Base-by-base conservation (phyloP, 805 yeast genomes). In the Kregervanrija pseudodelftensis region DNA sequence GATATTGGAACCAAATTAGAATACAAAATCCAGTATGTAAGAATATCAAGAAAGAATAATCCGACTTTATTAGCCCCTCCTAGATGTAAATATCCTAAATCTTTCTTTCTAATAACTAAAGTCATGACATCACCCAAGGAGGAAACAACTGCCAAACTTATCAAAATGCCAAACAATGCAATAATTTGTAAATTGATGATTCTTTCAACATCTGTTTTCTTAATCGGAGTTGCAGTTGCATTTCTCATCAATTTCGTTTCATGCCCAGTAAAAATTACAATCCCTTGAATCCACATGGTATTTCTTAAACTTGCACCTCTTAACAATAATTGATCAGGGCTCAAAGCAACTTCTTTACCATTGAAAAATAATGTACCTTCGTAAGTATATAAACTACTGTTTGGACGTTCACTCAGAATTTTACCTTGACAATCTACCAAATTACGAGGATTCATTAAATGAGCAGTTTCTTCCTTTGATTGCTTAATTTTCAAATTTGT, bases 1-100 rank as follows among this genome's bases (percentile, higher is more conserved):
- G 96, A 88, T 58, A 93, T 93, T 3, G 99, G 99, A n/a, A 93
- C 99, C 67, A 93, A 72, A 60, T 93, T 93, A 1, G 99, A 93
- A 57, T 85, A 95, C 44, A 93, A 67, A 67, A 93, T 90, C 99
- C 99, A 93, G 59, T 82, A 93, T 0, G 99, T 95, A 49, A 93
- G 72, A 33, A 93, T 62, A 63, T 91, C 96, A 51, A 79, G 78
- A 67, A 95, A 93, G 57, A 93, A 93, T 33, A 85, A 67, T 8
- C 76, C 77, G 2, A 72, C 82, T 52, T 75, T 79, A 56, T 75
- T 86, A 4, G 85, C 78, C 31, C 86, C 85, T 35, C 73, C 85
- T 31, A 89, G 56, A 52, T 76, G 70, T 22, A 93, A 65, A 57
- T 93, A 95, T 3, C 79, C 64, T 52, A 89, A 60, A 46, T 73